These are phyloP conservation scores for Arthroderma sp. DNA, from an alignment of 2,329 filamentous ascomycete genomes.

Conservation along the genomic window DNA sequence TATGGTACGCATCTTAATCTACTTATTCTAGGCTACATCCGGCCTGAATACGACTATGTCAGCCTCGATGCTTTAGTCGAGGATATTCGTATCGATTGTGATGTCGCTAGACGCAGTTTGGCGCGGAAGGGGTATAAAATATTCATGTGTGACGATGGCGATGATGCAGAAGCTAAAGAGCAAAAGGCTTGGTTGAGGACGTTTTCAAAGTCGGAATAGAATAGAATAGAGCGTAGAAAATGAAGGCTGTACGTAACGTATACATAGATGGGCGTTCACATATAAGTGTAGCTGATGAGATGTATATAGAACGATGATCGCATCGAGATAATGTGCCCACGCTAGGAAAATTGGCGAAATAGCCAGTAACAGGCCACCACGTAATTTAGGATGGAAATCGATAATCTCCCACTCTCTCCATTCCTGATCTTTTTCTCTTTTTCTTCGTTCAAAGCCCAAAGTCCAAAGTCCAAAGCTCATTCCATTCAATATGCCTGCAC, in stretches of 20 bases:
- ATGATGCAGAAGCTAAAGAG: conserved; percentile 20
- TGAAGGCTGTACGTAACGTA: not conserved
- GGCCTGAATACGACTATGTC: conserved; percentile 79
- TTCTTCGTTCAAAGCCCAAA: too few relatives aligned
- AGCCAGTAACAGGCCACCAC: too few relatives aligned
- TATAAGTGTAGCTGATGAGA: not conserved
- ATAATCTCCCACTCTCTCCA: too few relatives aligned
- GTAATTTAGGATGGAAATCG: too few relatives aligned
- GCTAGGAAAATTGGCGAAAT: too few relatives aligned
- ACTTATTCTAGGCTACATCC: conserved; percentile 71
- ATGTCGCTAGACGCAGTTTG: conserved; percentile 64
- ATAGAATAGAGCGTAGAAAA: not conserved
- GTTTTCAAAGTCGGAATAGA: conserved; percentile 12
- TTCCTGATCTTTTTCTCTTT: too few relatives aligned
- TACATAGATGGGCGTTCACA: too few relatives aligned
- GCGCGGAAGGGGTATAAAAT: conserved; percentile 46
- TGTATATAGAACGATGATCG: not conserved
- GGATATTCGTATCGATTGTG: conserved; percentile 81
- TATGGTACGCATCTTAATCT: conserved; percentile 71
- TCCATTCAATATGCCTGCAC: too few relatives aligned
- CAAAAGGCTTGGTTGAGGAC: conserved; percentile 24
- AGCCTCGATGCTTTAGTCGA: conserved; percentile 68
- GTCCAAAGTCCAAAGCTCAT: too few relatives aligned
- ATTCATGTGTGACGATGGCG: conserved; percentile 23
- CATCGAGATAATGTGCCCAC: not conserved